A percentile compares a stretch with the other conserved stretches of the same genome.
Conservation (phyloP, 2,329 filamentous ascomycete species). For the Epichloe gansuensis region DNA sequence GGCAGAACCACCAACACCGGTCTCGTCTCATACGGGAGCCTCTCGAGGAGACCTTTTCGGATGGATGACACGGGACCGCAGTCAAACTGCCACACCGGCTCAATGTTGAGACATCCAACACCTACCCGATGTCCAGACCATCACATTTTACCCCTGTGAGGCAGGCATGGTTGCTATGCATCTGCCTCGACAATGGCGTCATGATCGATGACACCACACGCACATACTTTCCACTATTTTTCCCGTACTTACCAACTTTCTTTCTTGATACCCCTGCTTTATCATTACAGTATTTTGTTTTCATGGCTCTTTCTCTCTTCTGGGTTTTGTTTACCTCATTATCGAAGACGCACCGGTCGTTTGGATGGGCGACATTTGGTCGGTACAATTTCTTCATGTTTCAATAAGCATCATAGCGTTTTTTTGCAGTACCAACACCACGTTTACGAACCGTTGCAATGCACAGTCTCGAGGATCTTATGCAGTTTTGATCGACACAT, state of each 20-base stretch:
- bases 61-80: constrained; percentile 39
- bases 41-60: constrained; percentile 31
- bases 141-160: background rate
- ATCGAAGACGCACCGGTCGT: background rate
- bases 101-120: constrained; percentile 5
- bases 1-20: constrained; percentile 20
- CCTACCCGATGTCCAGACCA: background rate
- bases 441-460: background rate
- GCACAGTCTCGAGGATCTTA: background rate
- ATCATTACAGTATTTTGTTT: background rate
- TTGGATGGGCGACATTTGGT: background rate
- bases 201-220: background rate
- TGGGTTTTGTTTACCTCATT: background rate
- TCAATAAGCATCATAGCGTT: background rate
- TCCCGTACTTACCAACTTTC: background rate
- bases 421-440: background rate
- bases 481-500: background rate
- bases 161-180: background rate
- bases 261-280: constrained; percentile 7
- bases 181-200: background rate
- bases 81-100: constrained; percentile 15
- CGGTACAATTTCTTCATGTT: background rate
- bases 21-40: constrained; percentile 16
- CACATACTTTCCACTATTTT: background rate
- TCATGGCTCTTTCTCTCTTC: background rate